Base-by-base conservation (phyloP, 2,329 filamentous ascomycete species). In the Diaporthe ilicicola region DNA sequence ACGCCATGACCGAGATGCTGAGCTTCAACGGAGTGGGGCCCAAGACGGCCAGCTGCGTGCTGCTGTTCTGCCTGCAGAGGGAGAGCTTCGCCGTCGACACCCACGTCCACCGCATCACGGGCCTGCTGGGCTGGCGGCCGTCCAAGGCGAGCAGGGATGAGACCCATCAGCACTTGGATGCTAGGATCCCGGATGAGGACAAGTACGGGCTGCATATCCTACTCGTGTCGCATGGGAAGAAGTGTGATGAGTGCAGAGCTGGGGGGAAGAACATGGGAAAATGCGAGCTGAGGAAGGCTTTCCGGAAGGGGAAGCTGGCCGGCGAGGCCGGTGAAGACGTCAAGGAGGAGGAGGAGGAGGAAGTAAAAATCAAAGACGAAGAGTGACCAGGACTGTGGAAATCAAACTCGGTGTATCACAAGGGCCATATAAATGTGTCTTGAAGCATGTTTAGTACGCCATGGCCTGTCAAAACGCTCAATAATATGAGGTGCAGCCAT, bases 81-180 rank as follows among this genome's bases (percentile, higher is more conserved):
- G 80, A 82, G 51, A 84, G 81, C 72, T 88, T 88, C 74, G 85
- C 86, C 4, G 86, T 88, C 42, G 86, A 88, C 73, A 88, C 86
- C 0, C 86, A 88, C 65, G 86, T 88, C 0, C 82, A 86, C 74
- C 81, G 86, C 19, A 81, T 88, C 69, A 81, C 84, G 22, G 85
- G 84, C 0, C 75, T 85, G 32, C 75, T 88, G 32, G 85, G 85
- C 3, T 88, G 86, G 86, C 75, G 85, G 24, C 86, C 86, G 0
- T 67, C 71, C 24, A 73, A 72, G 22, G 83, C 80, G 22, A 79
- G 72, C 9, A 77, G 85, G 15, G 85, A 87, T 66, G 83, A 85
- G 74, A 79, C 85, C 17, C 84, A 87, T 70, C 82, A 84, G 27
- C 86, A 88, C 66, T 77, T 88, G n/a, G 85, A 88, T 37, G 82